These are phyloP conservation scores for Hygrocybe coccinea DNA, from an alignment of 768 basidiomycete species.

Conservation along the genomic window DNA sequence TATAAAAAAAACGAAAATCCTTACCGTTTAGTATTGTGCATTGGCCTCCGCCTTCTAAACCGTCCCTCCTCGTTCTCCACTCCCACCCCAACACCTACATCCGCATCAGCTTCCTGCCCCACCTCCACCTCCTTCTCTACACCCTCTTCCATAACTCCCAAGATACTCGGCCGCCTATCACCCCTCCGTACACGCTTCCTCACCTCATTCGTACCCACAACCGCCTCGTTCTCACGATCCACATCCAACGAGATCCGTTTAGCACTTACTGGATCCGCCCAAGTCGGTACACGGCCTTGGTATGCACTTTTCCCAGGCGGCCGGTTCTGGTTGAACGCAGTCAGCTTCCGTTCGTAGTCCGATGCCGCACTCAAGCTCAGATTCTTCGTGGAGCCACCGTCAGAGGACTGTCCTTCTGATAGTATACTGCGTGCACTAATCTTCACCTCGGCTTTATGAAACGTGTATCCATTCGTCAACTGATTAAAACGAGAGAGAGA, in stretches of 20 bases:
- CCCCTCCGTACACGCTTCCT: background rate
- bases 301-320: conserved; percentile 31
- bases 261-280: conserved; percentile 26
- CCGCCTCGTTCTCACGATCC: background rate
- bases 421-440: conserved; percentile 4
- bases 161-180: conserved; percentile 12
- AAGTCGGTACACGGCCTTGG: conserved; percentile 46
- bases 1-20: too few species aligned
- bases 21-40: background rate
- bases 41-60: conserved; percentile 9
- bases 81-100: background rate
- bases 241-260: conserved; percentile 3
- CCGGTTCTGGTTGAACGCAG: conserved; percentile 39
- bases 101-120: conserved; percentile 1
- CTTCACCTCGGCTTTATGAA: conserved; percentile 4
- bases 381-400: conserved; percentile 16
- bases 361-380: conserved; percentile 7
- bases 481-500: background rate
- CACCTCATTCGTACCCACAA: background rate
- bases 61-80: background rate
- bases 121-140: background rate
- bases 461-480: background rate
- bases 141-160: conserved; percentile 23
- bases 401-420: conserved; percentile 15
- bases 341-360: conserved; percentile 35